Percentiles rank a stretch among this genome's conserved stretches.
Conservation (phyloP, 2,329 filamentous ascomycete genomes). For the Metarhizium guizhouense region DNA sequence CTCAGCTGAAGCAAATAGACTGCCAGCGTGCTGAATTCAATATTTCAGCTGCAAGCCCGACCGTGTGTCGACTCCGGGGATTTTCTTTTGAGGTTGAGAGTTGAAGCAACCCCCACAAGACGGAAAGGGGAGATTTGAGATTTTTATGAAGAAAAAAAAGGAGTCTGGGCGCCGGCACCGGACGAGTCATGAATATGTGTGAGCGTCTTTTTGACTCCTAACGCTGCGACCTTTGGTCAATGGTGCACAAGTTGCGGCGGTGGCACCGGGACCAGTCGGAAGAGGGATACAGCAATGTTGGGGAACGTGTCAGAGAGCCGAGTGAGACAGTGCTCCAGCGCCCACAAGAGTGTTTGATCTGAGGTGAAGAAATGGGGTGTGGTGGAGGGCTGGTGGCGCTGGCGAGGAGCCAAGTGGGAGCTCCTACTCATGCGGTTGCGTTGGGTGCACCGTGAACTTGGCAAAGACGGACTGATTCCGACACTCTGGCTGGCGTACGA, state of each 20-base stretch:
- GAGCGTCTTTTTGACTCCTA: not conserved
- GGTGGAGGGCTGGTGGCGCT: not conserved
- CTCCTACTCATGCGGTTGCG: not conserved
- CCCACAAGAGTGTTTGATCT: no score
- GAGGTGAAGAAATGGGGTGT: no score
- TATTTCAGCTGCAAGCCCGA: not conserved
- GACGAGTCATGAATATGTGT: not conserved
- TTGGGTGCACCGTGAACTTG: not conserved
- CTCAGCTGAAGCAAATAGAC: not conserved
- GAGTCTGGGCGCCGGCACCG: not conserved
- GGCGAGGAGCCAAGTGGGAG: not conserved
- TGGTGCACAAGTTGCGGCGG: not conserved
- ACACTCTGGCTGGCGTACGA: not conserved
- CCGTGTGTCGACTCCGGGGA: not conserved
- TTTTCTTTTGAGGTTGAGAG: not conserved
- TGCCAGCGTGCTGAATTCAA: not conserved
- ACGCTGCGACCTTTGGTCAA: not conserved
- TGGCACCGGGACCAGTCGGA: conserved; percentile 6
- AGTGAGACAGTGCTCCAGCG: no score
- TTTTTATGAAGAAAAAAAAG: not conserved
- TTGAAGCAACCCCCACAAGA: not conserved
- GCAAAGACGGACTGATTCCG: not conserved
- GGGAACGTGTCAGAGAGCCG: not conserved
- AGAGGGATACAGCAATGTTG: conserved; percentile 2
- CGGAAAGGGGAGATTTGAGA: not conserved